Evolutionary conservation across 305 asterid genomes (phyloP).

Genomic region (Fraxinus nigra): DNA sequence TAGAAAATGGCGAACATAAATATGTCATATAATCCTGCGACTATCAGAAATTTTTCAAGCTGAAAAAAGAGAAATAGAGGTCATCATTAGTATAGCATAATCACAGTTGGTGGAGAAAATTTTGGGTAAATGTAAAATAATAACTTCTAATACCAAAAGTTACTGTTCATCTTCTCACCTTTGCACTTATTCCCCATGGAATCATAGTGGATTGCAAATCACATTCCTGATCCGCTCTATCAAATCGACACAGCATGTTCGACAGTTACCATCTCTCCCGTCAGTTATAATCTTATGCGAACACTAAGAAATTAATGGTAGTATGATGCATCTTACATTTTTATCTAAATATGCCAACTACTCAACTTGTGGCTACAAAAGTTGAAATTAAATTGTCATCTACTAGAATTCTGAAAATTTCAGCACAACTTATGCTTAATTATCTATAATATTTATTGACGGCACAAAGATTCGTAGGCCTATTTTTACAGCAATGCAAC

Average conservation of each 20-base stretch:
- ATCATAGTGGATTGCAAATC: not conserved
- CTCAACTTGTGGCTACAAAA: not conserved
- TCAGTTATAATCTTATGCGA: not conserved
- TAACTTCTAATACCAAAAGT: not conserved
- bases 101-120: not conserved
- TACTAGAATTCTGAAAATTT: not conserved
- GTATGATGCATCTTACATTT: too few relatives aligned
- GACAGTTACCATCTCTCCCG: too few relatives aligned
- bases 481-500: conserved; percentile 10
- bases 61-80: not conserved
- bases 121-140: not conserved
- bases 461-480: not conserved
- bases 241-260: not conserved
- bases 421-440: not conserved
- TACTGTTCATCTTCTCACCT: not conserved
- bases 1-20: not conserved
- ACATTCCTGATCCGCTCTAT: not conserved
- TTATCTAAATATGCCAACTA: not conserved
- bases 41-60: not conserved
- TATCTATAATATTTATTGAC: not conserved
- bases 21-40: not conserved
- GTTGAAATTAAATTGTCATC: not conserved
- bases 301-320: not conserved
- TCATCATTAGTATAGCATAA: not conserved
- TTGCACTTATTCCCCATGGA: not conserved